Evolutionary conservation across 257 asterid species (phyloP).

Genomic region (Ajuga chamaepitys): DNA sequence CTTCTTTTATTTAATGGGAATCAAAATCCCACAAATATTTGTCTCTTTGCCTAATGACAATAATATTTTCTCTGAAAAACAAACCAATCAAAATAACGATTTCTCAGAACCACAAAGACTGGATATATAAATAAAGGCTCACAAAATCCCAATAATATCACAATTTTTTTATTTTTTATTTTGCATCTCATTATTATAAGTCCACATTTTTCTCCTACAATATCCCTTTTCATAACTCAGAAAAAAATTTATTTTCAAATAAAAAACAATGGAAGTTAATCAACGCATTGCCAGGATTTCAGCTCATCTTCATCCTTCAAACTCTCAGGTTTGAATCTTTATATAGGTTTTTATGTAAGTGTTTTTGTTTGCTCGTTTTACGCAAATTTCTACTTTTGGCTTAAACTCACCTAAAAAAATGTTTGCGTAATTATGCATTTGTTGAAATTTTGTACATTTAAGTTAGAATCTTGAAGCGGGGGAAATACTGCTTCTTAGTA

Average conservation of each 20-base stretch:
- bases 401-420: no score
- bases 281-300: constrained; percentile 74
- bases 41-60: not conserved
- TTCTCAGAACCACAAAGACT: constrained; percentile 52
- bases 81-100: constrained; percentile 6
- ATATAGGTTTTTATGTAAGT: no score
- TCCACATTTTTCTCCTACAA: constrained; percentile 15
- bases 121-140: constrained; percentile 44
- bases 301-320: constrained; percentile 77
- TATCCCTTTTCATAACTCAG: constrained; percentile 10
- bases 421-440: no score
- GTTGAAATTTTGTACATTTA: no score
- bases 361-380: no score
- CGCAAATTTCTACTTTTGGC: no score
- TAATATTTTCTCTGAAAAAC: not conserved
- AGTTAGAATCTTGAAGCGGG: no score
- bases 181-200: constrained; percentile 13
- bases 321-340: constrained; percentile 58
- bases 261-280: constrained; percentile 34
- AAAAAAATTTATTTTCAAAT: not conserved
- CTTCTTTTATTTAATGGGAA: not conserved
- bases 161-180: not conserved
- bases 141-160: constrained; percentile 18
- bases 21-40: not conserved
- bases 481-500: no score